Base-by-base conservation (phyloP, 73 alveolate genomes). In the Tetrahymena elliotti region DNA sequence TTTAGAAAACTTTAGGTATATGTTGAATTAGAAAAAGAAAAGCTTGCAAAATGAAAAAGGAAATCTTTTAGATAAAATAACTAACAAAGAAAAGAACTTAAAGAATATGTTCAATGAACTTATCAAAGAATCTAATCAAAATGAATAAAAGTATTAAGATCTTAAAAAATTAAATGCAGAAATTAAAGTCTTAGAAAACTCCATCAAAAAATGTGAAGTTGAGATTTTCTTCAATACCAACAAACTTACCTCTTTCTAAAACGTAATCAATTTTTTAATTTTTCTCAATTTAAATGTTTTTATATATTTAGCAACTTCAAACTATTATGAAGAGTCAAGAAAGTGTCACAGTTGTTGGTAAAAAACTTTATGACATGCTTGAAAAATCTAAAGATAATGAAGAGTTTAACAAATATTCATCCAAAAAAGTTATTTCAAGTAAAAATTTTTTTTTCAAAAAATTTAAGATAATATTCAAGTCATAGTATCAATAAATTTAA, bases 1-100 rank as follows among this genome's bases (percentile, higher is more conserved):
- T 94, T 68, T 94, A 18, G 96, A 94, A 84, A 94, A 94, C 33
- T 94, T 94, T 38, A 94, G 96, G 47, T 94, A 94, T 38, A 94
- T 94, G 96, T 41, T 94, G 22, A 94, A 94, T 88, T 52, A 94
- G 24, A 94, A 94, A 39, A 94, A 84, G 39, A 94, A 84, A 52
- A 94, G 96, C 83, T 38, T 94, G 22, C 33, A 94, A 94, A 88
- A 84, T 41, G 96, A 94, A 33, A 94, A 94, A 38, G 40, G 93
- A 53, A 40, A 35, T 38, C 94, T 94, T 10, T 93, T 94, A 84
- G 96, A 94, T 34, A 94, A 94, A 53, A 94, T 94, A 8, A 35
- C 92, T 13, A 94, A 94, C 92, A 94, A 94, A 94, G 96, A 94
- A 38, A 94, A 94, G 36, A 94, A 94, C 52, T 83, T 94, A 84